phyloP scores from a whole-genome alignment of 73 alveolate species.

The Paramecium sexaurelia region DNA sequence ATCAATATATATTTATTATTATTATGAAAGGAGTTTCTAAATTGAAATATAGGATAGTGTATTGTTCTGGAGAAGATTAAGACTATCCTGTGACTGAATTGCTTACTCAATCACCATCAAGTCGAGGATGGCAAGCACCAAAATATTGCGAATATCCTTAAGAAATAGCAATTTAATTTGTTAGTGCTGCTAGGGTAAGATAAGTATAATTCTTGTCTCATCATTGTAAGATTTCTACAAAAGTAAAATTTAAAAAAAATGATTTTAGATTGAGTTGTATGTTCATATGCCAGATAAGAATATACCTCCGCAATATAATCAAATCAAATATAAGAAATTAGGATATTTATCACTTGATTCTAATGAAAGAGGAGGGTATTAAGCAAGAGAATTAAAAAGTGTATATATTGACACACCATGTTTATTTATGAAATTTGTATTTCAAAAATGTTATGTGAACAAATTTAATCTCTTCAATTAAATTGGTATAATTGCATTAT shows the following conservation, averaged over 20 bases:
- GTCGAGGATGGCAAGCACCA: conserved; percentile 96
- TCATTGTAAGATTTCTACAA: conserved; percentile 90
- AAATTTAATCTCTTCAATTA: conserved; percentile 87
- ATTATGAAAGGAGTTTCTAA: conserved; percentile 63
- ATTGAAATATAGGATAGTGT: conserved; percentile 90
- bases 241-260: neutral
- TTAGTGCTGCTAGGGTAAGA: conserved; percentile 85
- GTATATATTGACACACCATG: conserved; percentile 91
- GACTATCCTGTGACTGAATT: conserved; percentile 94
- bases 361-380: conserved; percentile 96
- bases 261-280: conserved; percentile 86
- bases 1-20: neutral
- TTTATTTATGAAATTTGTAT: conserved; percentile 83
- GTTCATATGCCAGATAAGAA: conserved; percentile 90
- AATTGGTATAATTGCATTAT: conserved; percentile 86
- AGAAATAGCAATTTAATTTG: conserved; percentile 89
- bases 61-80: conserved; percentile 95
- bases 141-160: conserved; percentile 96
- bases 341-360: conserved; percentile 98
- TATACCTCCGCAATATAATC: conserved; percentile 80
- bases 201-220: conserved; percentile 96
- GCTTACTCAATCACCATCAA: conserved; percentile 86
- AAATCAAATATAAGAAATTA: conserved; percentile 93
- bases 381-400: conserved; percentile 96
- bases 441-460: conserved; percentile 89